Evolutionary conservation across 1,284 basidiomycete genomes (phyloP), one percentile per base, ranked within the genome.

Genomic region (Ceratorhiza oryzae-sativae): DNA sequence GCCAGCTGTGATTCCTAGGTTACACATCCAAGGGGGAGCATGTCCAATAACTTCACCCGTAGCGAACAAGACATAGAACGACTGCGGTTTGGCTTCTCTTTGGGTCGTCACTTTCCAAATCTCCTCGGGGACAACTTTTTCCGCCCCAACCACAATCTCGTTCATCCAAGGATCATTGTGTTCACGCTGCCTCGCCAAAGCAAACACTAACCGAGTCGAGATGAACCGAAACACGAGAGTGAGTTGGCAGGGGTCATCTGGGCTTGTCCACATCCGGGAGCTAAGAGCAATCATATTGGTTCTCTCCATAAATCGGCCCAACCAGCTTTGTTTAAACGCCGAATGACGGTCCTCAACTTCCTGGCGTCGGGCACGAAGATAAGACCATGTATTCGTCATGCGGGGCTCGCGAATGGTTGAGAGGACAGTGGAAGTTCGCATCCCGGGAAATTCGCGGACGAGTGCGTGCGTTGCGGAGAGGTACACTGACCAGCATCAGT

Each of bases 1-100:
- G 59, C 59, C 59, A 23, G 46, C 5, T 2, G 46, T 49, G 61
- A 32, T 32, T 32, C 53, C 53, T 18, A 27, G 25, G 13, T 34
- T 30, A 27, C 32, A 27, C 36, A 23, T 32, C 3, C 12, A 30
- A 23, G 23, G 48, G 46, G 45, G 61, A 20, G 61, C 61, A 34
- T 49, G 48, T 20, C 61, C 61, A n/a, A 65, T 65, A 3, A 65
- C 61, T 51, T 65, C 61, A 3, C 61, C 61, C 6, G 61, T 65
- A 18, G 49, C 61, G 30, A 49, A 65, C 27, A 65, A n/a, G 48
- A 65, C 30, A 20, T 51, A 51, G 30, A 65, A 65, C 46, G 27
- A 30, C 30, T 65, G 32, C 5, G 48, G 1, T 10, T 49, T 36
- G 4, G 6, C 39, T 55, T 25, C 46, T 2, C 46, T 9, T 49